Evolutionary conservation across 208 protist genomes (phyloP).

Genomic region (Trypanosoma melophagium): DNA sequence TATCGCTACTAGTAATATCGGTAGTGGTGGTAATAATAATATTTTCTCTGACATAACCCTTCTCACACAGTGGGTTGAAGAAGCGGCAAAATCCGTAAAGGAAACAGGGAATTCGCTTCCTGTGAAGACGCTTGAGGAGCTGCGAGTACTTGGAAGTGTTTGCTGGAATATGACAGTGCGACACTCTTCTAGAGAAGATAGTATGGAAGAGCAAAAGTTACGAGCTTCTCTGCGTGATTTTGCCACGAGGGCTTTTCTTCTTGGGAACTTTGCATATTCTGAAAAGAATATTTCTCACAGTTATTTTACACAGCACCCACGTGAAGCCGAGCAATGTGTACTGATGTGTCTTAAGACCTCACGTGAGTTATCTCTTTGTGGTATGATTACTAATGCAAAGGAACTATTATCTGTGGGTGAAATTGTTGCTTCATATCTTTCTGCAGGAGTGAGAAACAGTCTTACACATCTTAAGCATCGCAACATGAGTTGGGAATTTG

Average conservation of each 20-base stretch:
- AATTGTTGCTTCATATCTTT: slow-evolving; percentile 23
- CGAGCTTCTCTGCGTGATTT: slow-evolving; percentile 33
- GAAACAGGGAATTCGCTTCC: slow-evolving; percentile 27
- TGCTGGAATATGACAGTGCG: slow-evolving; percentile 62
- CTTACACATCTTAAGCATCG: slow-evolving; percentile 24
- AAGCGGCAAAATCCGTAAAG: not conserved
- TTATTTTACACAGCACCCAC: slow-evolving; percentile 54
- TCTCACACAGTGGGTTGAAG: slow-evolving; percentile 10
- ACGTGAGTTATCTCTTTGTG: slow-evolving; percentile 35
- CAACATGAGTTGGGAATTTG: slow-evolving; percentile 47
- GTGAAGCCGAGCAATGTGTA: slow-evolving; percentile 68
- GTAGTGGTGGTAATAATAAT: slow-evolving; percentile 1
- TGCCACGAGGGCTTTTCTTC: slow-evolving; percentile 51
- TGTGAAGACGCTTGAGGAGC: slow-evolving; percentile 36
- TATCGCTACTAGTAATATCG: too few species aligned
- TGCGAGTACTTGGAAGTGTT: slow-evolving; percentile 41
- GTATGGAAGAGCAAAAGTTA: slow-evolving; percentile 19
- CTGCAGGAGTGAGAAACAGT: slow-evolving; percentile 3
- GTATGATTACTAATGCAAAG: slow-evolving; percentile 20
- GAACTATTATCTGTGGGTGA: slow-evolving; percentile 28
- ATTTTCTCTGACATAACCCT: slow-evolving; percentile 13
- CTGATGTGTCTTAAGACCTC: slow-evolving; percentile 81
- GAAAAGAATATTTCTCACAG: slow-evolving; percentile 25
- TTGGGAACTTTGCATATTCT: slow-evolving; percentile 61
- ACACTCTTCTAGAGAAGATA: not conserved